phyloP scores from a whole-genome alignment of 2,329 filamentous ascomycete genomes.

The Alternaria arborescens region DNA sequence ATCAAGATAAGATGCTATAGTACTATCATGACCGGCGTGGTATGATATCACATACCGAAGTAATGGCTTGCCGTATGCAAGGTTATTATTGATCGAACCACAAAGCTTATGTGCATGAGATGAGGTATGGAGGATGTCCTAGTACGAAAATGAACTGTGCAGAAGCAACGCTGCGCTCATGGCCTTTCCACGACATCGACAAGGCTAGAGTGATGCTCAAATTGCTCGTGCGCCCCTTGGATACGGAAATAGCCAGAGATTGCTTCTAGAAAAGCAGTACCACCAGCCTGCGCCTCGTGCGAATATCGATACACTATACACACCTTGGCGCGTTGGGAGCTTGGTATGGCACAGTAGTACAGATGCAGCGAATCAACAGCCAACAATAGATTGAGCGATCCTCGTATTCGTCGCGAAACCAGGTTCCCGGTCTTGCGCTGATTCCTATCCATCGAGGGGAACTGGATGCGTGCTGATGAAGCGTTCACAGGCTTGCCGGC shows the following conservation, averaged over 20 bases:
- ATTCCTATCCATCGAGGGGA: background rate
- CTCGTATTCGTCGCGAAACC: background rate
- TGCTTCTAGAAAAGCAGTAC: conserved; percentile 1
- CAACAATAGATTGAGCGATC: background rate
- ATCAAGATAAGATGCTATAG: background rate
- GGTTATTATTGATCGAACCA: background rate
- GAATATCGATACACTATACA: conserved; percentile 6
- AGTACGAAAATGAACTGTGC: background rate
- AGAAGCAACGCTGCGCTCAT: background rate
- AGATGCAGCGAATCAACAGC: background rate
- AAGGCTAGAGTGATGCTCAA: background rate
- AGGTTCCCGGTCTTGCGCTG: background rate
- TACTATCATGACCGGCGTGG: background rate
- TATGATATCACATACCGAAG: background rate
- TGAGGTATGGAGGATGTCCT: background rate
- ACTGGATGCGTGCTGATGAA: background rate
- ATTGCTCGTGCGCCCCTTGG: background rate
- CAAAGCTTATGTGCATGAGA: background rate
- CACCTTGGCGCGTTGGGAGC: background rate
- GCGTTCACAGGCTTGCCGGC: background rate
- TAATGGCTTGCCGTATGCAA: background rate
- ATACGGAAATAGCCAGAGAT: background rate
- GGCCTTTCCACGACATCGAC: background rate
- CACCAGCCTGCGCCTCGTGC: background rate
- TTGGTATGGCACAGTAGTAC: background rate